Base-by-base conservation (phyloP, 768 basidiomycete genomes). In the Termitomyces sp. region DNA sequence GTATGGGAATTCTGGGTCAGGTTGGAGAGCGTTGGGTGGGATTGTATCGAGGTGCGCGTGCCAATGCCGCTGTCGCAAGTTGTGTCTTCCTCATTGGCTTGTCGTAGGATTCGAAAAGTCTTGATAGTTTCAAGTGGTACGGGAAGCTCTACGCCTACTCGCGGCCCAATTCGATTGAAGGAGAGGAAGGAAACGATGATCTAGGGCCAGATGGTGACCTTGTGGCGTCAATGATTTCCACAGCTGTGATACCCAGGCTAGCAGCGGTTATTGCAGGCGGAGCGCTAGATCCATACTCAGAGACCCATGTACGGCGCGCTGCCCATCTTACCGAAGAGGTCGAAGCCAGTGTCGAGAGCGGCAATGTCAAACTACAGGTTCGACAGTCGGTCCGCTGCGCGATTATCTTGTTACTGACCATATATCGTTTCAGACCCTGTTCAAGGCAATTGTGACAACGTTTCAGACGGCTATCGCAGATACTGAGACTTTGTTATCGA, bases 1-100 rank as follows among this genome's bases (percentile, higher is more conserved):
- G 90, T 91, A 49, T 96, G 94, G 93, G 94, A 94, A 70, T 96
- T 94, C 69, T 95, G 92, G 92, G 84, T 84, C n/a, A 77, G 93
- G 55, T 74, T 93, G 57, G 94, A 98, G 72, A 79, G 87, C 61
- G 72, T 92, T 11, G 90, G 87, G 3, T 97, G 95, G 95, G 84
- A 94, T 68, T 92, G 90, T 47, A 76, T 95, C 24, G 81, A 89
- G 74, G 93, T 90, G 65, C 61, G 79, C 73, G 18, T 18, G 50
- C 24, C 16, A 26, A 24, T 14, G 33, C 13, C 8, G 11, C 49
- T 35, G 14, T 28, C 51, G 10, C 18, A 20, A 40, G 52, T 41
- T 11, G 36, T 28, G 49, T 14, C 32, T 40, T n/a, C 9, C 26
- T 40, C 26, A 41, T 41, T 28, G 10, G 18, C 0, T 52, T 30